Percentiles rank a stretch among this genome's conserved stretches.
Evolutionary conservation across 345 rosid species (phyloP).

Genomic region (Combretum micranthum): DNA sequence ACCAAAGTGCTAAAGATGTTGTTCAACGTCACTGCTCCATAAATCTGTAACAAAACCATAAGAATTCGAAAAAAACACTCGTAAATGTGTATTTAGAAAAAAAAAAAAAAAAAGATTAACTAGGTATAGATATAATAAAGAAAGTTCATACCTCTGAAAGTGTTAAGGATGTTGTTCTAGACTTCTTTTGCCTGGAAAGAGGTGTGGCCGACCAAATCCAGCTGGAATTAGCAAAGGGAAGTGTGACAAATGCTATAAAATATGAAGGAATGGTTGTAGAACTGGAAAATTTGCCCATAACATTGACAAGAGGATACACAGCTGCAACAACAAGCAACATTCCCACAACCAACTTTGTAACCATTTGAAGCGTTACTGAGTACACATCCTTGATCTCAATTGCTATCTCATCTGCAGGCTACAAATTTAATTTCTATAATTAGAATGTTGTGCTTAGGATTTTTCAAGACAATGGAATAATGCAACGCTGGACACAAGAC

Average conservation of each 20-base stretch:
- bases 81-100: too few relatives aligned
- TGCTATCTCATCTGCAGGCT: not conserved
- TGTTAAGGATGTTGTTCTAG: slow-evolving; percentile 28
- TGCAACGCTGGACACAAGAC: too few relatives aligned
- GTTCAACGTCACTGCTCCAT: slow-evolving; percentile 9
- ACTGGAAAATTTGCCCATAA: slow-evolving; percentile 28
- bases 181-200: slow-evolving; percentile 30
- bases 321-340: slow-evolving; percentile 28
- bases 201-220: slow-evolving; percentile 31
- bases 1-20: slow-evolving; percentile 3
- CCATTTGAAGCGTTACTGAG: slow-evolving; percentile 23
- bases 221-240: slow-evolving; percentile 33
- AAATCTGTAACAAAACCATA: slow-evolving; percentile 5
- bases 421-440: not conserved
- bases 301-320: slow-evolving; percentile 40
- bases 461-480: too few relatives aligned
- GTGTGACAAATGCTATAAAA: slow-evolving; percentile 32
- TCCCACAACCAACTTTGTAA: slow-evolving; percentile 27
- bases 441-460: too few relatives aligned
- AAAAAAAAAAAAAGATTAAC: too few relatives aligned
- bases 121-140: too few relatives aligned
- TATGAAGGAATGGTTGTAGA: slow-evolving; percentile 39
- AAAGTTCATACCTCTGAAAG: slow-evolving; percentile 26
- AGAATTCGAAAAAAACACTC: too few relatives aligned
- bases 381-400: slow-evolving; percentile 1